phyloP scores from a whole-genome alignment of 352 stramenopile genomes.

The Aphanomyces stellatus region DNA sequence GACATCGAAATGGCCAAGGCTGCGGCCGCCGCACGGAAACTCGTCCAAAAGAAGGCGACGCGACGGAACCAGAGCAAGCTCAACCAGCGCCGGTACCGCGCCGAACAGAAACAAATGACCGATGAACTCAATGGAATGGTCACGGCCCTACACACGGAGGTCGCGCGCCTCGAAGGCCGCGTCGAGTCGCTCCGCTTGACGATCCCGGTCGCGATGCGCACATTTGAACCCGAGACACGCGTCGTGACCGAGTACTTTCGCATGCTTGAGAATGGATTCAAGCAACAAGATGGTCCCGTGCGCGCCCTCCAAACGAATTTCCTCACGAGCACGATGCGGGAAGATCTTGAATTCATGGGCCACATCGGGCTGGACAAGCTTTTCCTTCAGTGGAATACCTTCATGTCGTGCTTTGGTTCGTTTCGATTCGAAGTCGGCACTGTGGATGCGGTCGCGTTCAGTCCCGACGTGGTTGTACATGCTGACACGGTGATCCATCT shows the following conservation, averaged over 20 bases:
- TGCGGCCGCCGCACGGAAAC: background rate
- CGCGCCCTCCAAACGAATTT: background rate
- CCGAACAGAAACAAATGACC: background rate
- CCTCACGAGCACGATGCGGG: background rate
- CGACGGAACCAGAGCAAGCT: conserved; percentile 16
- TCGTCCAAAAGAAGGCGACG: background rate
- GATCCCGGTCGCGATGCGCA: background rate
- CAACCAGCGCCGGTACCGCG: conserved; percentile 14
- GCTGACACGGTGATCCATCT: background rate
- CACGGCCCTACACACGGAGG: background rate
- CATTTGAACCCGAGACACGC: background rate
- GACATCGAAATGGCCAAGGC: background rate
- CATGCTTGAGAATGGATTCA: too few relatives aligned
- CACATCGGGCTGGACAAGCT: background rate
- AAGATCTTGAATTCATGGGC: conserved; percentile 8
- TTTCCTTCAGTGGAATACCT: background rate
- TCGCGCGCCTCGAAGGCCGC: conserved; percentile 3
- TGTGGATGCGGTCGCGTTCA: background rate
- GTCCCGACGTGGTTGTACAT: background rate
- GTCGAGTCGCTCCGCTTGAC: background rate
- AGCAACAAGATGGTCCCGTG: background rate
- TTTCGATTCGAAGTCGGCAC: background rate
- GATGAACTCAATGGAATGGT: background rate
- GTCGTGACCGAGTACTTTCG: conserved; percentile 11
- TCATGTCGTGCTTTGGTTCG: background rate